Base-by-base conservation (phyloP, 2,329 filamentous ascomycete species). In the Colletotrichum sublineola region DNA sequence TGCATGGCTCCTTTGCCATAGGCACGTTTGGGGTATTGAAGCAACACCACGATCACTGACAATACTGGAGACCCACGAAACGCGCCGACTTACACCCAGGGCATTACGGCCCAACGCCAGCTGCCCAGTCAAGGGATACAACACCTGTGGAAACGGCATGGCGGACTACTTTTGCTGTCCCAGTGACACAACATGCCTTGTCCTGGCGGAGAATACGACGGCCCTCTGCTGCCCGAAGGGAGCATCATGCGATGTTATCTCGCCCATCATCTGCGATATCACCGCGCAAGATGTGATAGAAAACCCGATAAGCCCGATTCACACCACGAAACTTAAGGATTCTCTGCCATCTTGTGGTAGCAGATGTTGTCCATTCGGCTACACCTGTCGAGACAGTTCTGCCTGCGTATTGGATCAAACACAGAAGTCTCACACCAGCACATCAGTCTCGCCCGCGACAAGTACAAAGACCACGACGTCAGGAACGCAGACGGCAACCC, bases 281-380 rank as follows among this genome's bases (percentile, higher is more conserved):
- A 79, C 79, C 11, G 83, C 87, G 58, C 91, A 94, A 78, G 88
- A 94, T 76, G 85, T 89, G 1, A 84, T 82, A 14, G 76, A 82
- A 29, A 82, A 90, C 74, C 90, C 90, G 8, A 81, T 84, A 31
- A 90, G 90, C 55, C 84, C 87, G 33, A 83, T 94, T 76, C 93
- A 94, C 81, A 92, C 93, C 0, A 89, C 88, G 15, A 86, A 89
- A 14, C 87, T 93, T 31, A 83, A 85, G n/a, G 84, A 87, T 8
- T 81, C 83, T 7, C 82, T 95, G 33, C 81, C 83, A 1, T 84
- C 81, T n/a, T 95, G 93, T 75, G 91, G 87, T 11, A 79, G 76
- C 24, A 66, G 76, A n/a, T 95, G 93, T 81, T 95, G 93, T 79
- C 93, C 93, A 0, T 91, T 91, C 80, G 93, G 93, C 1, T 95